Base-by-base conservation (phyloP, 2,329 filamentous ascomycete genomes). In the Truncatella angustata region DNA sequence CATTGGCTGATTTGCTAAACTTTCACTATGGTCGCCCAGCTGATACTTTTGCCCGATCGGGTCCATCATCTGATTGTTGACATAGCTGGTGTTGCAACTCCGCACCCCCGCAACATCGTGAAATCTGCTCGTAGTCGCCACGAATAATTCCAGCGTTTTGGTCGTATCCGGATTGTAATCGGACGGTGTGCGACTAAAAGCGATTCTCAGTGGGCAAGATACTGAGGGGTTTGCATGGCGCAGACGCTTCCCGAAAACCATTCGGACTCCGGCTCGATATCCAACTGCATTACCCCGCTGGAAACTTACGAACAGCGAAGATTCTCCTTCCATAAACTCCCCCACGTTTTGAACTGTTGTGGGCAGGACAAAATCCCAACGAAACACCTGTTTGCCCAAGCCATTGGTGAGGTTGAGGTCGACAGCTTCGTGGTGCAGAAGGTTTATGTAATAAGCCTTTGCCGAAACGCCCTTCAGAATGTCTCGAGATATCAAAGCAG, bases 261-360 rank as follows among this genome's bases (percentile, higher is more conserved):
- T 42, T 56, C 47, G 35, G 35, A 36, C 21, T 50, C 24, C 47
- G 18, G 18, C 32, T 39, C 36, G 18, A 28, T 11, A 20, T 49
- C 18, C 24, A 39, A 34, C 28, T 47, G 34, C 30, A 50, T 23
- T 34, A 34, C 40, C 49, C 40, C 49, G 46, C 51, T 45, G 26
- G 18, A 28, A 30, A 43, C 51, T 51, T 55, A 24, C 50, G 47
- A 56, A 44, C 39, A 56, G 49, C 56, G 40, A 35, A 24, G 61
- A 57, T 66, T 59, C 63, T 56, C 64, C 62, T 68, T 55, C 65
- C 58, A 56, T 28, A 53, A 63, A 16, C n/a, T 63, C 61, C 65
- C 70, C 71, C 71, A 73, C 70, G 70, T 72, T 72, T 61, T 65
- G 53, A 42, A 53, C 67, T 66, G 58, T 62, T 52, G 58, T 59